Conservation (phyloP, 2,329 filamentous ascomycete genomes). For the Ophiocordyceps sinensis region DNA sequence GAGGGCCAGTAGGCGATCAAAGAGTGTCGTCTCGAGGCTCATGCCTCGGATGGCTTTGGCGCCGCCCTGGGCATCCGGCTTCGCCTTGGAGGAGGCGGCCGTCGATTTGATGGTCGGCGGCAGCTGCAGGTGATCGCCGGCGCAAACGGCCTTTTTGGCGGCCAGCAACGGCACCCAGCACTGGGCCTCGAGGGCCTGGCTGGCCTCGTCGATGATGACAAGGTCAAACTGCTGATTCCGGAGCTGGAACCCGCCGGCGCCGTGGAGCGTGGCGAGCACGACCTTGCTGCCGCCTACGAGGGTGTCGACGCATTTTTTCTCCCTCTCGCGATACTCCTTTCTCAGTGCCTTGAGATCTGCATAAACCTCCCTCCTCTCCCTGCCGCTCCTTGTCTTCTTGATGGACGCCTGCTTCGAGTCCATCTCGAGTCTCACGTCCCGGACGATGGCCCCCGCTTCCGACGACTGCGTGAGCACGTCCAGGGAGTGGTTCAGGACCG, state of each 20-base stretch:
- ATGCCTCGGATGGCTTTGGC: conserved; percentile 32
- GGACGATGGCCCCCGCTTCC: conserved; percentile 77
- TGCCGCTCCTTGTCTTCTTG: conserved; percentile 69
- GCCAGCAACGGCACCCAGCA: conserved; percentile 85
- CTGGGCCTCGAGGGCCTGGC: conserved; percentile 88
- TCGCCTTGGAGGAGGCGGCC: conserved; percentile 30
- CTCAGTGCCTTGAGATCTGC: conserved; percentile 70
- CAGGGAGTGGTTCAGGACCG: conserved; percentile 76
- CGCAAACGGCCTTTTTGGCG: conserved; percentile 74
- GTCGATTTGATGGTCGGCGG: conserved; percentile 87
- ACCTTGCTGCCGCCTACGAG: conserved; percentile 69
- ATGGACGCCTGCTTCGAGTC: conserved; percentile 82
- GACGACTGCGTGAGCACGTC: conserved; percentile 85
- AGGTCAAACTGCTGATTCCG: conserved; percentile 75
- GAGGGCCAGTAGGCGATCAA: conserved; percentile 71
- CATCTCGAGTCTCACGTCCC: conserved; percentile 84
- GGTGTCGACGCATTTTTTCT: conserved; percentile 64
- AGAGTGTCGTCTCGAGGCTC: conserved; percentile 77
- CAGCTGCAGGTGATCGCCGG: conserved; percentile 87
- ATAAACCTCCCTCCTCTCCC: conserved; percentile 71
- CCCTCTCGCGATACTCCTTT: conserved; percentile 76
- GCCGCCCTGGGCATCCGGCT: conserved; percentile 21
- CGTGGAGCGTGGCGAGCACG: conserved; percentile 83
- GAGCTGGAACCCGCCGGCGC: conserved; percentile 74
- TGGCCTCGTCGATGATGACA: conserved; percentile 90